Conservation (phyloP, 257 asterid species). For the Apocynum venetum region DNA sequence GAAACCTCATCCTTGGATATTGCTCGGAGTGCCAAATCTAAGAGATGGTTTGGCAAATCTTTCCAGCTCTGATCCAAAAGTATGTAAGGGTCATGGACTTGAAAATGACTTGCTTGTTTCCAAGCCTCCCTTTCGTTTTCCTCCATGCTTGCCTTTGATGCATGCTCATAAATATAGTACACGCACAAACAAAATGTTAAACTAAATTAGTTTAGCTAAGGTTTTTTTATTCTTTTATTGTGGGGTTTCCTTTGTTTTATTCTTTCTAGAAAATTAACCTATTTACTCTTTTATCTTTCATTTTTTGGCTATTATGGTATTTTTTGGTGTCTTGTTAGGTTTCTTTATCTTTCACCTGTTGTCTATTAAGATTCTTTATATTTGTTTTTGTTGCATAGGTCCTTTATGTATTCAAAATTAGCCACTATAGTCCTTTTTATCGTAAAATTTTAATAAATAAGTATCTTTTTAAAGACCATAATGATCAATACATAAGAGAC, state of each 20-base stretch:
- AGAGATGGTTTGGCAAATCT: conserved; percentile 14
- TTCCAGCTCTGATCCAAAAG: conserved; percentile 16
- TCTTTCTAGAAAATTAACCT: too few relatives aligned
- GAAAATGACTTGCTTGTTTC: conserved; percentile 27
- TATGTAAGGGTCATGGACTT: conserved; percentile 23
- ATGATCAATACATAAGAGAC: too few relatives aligned
- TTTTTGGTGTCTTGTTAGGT: neutral
- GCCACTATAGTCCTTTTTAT: too few relatives aligned
- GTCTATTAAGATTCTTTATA: neutral
- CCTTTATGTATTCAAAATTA: too few relatives aligned
- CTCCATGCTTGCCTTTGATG: neutral
- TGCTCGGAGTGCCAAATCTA: conserved; percentile 9
- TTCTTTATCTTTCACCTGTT: neutral
- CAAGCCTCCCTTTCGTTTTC: neutral
- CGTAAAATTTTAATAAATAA: too few relatives aligned
- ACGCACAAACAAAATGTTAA: neutral
- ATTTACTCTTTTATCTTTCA: too few relatives aligned
- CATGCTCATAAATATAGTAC: neutral
- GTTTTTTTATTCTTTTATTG: too few relatives aligned
- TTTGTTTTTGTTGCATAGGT: too few relatives aligned
- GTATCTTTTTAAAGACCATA: too few relatives aligned
- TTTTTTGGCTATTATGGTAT: too few relatives aligned
- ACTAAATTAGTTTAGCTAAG: too few relatives aligned
- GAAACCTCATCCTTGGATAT: conserved; percentile 28
- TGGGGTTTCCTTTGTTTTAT: too few relatives aligned